Percentiles rank a stretch among this genome's conserved stretches.
Evolutionary conservation across 2,329 filamentous ascomycete species (phyloP).

Genomic region (Eurotiales sp.): DNA sequence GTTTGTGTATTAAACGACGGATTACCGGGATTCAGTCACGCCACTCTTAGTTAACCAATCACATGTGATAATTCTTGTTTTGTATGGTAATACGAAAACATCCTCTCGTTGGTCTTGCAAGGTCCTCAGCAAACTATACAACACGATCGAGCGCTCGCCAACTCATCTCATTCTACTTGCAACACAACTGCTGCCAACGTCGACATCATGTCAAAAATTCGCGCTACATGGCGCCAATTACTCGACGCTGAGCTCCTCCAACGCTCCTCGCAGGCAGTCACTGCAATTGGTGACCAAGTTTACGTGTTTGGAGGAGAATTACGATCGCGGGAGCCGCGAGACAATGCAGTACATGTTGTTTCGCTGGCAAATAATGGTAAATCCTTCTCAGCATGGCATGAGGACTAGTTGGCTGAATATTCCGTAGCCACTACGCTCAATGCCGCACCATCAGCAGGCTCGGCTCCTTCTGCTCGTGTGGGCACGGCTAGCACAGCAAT

Average conservation of each 20-base stretch:
- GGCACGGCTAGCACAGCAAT: conserved; percentile 70
- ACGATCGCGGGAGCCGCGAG: conserved; percentile 61
- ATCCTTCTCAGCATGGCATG: too few relatives aligned
- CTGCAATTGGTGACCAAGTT: conserved; percentile 55
- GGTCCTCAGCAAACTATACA: too few relatives aligned
- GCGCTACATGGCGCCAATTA: conserved; percentile 22
- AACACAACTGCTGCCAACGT: too few relatives aligned
- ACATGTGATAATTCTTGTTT: too few relatives aligned
- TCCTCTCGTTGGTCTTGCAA: too few relatives aligned
- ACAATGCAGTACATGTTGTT: conserved; percentile 68
- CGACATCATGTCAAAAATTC: background rate
- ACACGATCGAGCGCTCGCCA: too few relatives aligned
- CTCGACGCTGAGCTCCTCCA: conserved; percentile 21
- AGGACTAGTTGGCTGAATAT: background rate
- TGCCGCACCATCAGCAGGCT: conserved; percentile 10
- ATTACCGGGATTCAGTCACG: too few relatives aligned
- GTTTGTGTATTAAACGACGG: too few relatives aligned
- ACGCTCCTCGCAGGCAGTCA: conserved; percentile 70
- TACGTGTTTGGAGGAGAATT: conserved; percentile 78
- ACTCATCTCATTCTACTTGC: too few relatives aligned
- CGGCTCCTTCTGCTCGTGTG: conserved; percentile 60
- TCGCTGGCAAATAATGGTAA: conserved; percentile 37
- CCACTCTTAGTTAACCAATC: too few relatives aligned
- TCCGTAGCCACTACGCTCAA: conserved; percentile 12
- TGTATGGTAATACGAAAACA: too few relatives aligned